Evolutionary conservation across 768 basidiomycete species (phyloP).

Genomic region (Termitomyces sp.): DNA sequence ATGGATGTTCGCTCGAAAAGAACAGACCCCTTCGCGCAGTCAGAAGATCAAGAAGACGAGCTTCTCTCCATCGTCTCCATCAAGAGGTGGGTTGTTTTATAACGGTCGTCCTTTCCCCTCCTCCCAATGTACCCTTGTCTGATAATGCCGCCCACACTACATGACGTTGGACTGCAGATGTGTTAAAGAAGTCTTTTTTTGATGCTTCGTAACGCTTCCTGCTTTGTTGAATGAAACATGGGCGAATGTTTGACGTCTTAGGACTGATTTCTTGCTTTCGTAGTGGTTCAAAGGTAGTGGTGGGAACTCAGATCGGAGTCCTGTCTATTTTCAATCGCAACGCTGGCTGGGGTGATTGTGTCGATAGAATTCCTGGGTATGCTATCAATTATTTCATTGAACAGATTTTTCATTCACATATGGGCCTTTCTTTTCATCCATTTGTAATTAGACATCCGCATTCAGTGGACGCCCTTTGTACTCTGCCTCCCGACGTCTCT

Average conservation of each 20-base stretch:
- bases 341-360: constrained; percentile 88
- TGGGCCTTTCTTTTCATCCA: not conserved
- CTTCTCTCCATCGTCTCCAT: constrained; percentile 81
- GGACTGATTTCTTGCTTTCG: constrained; percentile 11
- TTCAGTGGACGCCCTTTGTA: constrained; percentile 83
- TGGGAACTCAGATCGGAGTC: constrained; percentile 87
- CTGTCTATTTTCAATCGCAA: constrained; percentile 85
- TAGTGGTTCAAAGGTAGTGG: constrained; percentile 75
- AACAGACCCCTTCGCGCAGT: constrained; percentile 70
- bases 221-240: too few species aligned
- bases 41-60: constrained; percentile 96
- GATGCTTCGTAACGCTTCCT: not conserved
- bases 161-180: not conserved
- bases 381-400: constrained; percentile 14
- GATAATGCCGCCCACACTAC: not conserved
- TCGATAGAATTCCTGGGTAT: constrained; percentile 84
- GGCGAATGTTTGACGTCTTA: not conserved
- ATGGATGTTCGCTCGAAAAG: constrained; percentile 87
- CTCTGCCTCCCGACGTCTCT: constrained; percentile 57
- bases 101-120: constrained; percentile 2
- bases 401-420: not conserved
- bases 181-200: not conserved
- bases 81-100: constrained; percentile 43
- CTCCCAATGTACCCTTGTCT: not conserved
- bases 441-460: constrained; percentile 70